phyloP scores from a whole-genome alignment of 179 eudicot species.

The Dionaea muscipula region DNA sequence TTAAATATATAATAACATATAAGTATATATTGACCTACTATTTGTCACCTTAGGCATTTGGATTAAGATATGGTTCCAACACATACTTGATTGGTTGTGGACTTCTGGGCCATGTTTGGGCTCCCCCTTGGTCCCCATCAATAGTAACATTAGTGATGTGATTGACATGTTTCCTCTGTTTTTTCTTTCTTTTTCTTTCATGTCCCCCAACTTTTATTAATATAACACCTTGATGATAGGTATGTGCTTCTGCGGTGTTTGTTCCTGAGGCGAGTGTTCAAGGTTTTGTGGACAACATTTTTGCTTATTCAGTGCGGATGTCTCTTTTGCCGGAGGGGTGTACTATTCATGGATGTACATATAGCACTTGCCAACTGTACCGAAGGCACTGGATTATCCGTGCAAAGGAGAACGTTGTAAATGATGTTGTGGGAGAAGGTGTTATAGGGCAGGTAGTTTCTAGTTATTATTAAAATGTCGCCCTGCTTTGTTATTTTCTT shows the following conservation, averaged over 20 bases:
- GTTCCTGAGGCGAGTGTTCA: slow-evolving; percentile 55
- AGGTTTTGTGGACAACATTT: slow-evolving; percentile 16
- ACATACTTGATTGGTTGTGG: too few species aligned
- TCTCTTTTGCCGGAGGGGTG: slow-evolving; percentile 80
- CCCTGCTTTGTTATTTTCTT: not conserved
- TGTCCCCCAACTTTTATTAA: not conserved
- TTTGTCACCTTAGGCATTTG: too few species aligned
- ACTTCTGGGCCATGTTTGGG: too few species aligned
- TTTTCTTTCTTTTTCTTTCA: not conserved
- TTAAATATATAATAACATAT: too few species aligned
- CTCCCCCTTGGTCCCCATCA: too few species aligned
- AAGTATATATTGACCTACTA: too few species aligned
- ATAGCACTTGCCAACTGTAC: slow-evolving; percentile 66
- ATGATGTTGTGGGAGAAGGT: slow-evolving; percentile 51
- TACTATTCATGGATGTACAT: slow-evolving; percentile 38
- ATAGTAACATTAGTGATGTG: not conserved
- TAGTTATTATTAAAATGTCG: not conserved
- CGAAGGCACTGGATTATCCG: slow-evolving; percentile 74
- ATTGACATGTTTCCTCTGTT: not conserved
- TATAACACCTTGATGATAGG: slow-evolving; percentile 23
- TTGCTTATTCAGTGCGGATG: slow-evolving; percentile 80
- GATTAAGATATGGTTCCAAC: too few species aligned
- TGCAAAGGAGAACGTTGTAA: slow-evolving; percentile 33
- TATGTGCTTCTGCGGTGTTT: slow-evolving; percentile 82
- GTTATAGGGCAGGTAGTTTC: slow-evolving; percentile 72